Percentiles rank a stretch among this genome's conserved stretches.
Evolutionary conservation across 208 protist genomes (phyloP).

Genomic region (Naegleria gruberi): DNA sequence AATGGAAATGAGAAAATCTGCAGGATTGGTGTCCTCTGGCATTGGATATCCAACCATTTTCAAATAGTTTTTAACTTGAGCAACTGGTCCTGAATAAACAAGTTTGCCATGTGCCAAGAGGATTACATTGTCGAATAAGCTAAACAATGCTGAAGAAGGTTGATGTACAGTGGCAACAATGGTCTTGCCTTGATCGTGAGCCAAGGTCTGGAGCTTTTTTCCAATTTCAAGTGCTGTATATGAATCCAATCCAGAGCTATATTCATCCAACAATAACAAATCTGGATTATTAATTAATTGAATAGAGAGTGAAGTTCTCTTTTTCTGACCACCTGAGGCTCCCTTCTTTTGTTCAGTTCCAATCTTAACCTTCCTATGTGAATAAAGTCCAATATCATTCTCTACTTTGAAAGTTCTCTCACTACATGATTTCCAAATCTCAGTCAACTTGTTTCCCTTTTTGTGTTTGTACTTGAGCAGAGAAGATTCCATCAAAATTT

Average conservation of each 20-base stretch:
- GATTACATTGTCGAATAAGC: constrained; percentile 17
- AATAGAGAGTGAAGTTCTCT: constrained; percentile 69
- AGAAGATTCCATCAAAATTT: not conserved
- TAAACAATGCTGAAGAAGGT: constrained; percentile 39
- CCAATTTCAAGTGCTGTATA: not conserved
- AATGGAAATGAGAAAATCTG: constrained; percentile 18
- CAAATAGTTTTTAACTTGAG: constrained; percentile 16
- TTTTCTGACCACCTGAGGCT: constrained; percentile 62
- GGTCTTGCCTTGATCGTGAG: constrained; percentile 22
- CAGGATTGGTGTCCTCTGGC: constrained; percentile 10
- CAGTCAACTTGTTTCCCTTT: not conserved
- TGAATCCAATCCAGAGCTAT: constrained; percentile 53
- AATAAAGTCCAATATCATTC: not conserved
- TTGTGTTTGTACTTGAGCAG: not conserved
- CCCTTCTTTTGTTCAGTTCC: not conserved
- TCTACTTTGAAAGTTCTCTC: not conserved
- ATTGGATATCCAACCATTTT: constrained; percentile 16
- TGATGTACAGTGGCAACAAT: constrained; percentile 44
- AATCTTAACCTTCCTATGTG: not conserved
- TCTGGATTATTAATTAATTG: constrained; percentile 73
- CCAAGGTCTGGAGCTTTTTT: not conserved
- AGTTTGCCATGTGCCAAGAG: constrained; percentile 16
- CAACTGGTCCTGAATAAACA: constrained; percentile 22
- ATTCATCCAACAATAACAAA: constrained; percentile 74
- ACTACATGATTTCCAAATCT: not conserved